These are phyloP conservation scores for Heterobasidion annosum DNA, from an alignment of 1,284 basidiomycete genomes.

Conservation along the genomic window DNA sequence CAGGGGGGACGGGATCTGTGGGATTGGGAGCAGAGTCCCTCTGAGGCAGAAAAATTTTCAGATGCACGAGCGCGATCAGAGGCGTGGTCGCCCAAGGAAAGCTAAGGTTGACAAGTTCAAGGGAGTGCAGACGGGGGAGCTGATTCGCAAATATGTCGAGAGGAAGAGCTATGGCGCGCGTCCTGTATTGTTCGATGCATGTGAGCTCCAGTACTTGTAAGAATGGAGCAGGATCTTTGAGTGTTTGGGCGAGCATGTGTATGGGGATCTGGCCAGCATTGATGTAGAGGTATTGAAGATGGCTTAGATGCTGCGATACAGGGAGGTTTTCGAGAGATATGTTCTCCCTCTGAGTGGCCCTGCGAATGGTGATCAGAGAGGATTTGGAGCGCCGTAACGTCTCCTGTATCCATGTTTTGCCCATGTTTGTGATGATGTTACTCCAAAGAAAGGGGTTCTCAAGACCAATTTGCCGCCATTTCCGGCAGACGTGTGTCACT, in stretches of 20 bases:
- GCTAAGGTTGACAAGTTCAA: not conserved
- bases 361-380: not conserved
- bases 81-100: not conserved
- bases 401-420: slow-evolving; percentile 14
- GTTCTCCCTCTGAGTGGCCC: not conserved
- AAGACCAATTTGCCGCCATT: slow-evolving; percentile 23
- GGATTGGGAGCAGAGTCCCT: not conserved
- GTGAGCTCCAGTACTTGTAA: not conserved
- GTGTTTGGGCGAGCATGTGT: not conserved
- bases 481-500: slow-evolving; percentile 28
- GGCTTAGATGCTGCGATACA: not conserved
- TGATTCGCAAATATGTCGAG: not conserved
- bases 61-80: not conserved
- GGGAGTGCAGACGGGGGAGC: not conserved
- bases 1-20: not conserved
- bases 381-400: not conserved
- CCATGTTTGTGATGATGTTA: slow-evolving; percentile 17
- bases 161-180: not conserved
- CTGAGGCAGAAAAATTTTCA: not conserved
- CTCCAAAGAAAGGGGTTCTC: slow-evolving; percentile 26
- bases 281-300: not conserved
- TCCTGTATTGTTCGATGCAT: not conserved
- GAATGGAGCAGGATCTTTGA: not conserved
- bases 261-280: not conserved
- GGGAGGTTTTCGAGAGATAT: not conserved